These are phyloP conservation scores for Parafenestella ontariensis DNA, from an alignment of 2,329 filamentous ascomycete species.

Conservation along the genomic window DNA sequence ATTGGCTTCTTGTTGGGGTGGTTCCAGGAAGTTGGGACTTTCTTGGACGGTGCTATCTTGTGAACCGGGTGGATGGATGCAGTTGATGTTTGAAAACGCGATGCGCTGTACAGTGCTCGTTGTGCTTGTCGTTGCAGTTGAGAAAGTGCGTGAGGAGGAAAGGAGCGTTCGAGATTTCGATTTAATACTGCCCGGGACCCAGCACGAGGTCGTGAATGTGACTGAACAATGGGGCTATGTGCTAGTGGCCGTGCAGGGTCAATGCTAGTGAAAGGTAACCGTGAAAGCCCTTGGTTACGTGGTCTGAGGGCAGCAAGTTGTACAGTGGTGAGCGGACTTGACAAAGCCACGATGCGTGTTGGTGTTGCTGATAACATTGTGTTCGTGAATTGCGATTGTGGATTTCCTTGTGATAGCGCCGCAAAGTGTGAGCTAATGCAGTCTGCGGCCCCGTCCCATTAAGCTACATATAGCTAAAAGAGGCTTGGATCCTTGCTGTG, in stretches of 20 bases:
- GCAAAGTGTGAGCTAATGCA: conserved; percentile 3
- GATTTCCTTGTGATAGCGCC: conserved; percentile 14
- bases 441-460: background rate
- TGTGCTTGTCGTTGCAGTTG: background rate
- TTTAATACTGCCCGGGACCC: background rate
- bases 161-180: background rate
- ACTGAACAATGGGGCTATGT: background rate
- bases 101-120: background rate
- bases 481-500: conserved; percentile 7
- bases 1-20: background rate
- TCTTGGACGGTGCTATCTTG: background rate
- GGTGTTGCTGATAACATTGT: conserved; percentile 7
- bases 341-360: background rate
- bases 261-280: background rate
- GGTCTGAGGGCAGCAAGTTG: background rate
- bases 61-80: background rate
- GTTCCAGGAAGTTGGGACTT: background rate
- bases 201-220: background rate
- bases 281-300: background rate
- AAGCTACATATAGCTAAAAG: conserved; percentile 8
- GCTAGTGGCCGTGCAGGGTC: background rate
- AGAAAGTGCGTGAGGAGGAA: background rate
- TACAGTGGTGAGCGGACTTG: background rate
- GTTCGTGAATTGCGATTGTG: background rate
- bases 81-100: background rate